Percentiles rank a stretch among this genome's conserved stretches.
Evolutionary conservation across 2,329 filamentous ascomycete genomes (phyloP).

Genomic region (Lasiodiplodia theobromae): DNA sequence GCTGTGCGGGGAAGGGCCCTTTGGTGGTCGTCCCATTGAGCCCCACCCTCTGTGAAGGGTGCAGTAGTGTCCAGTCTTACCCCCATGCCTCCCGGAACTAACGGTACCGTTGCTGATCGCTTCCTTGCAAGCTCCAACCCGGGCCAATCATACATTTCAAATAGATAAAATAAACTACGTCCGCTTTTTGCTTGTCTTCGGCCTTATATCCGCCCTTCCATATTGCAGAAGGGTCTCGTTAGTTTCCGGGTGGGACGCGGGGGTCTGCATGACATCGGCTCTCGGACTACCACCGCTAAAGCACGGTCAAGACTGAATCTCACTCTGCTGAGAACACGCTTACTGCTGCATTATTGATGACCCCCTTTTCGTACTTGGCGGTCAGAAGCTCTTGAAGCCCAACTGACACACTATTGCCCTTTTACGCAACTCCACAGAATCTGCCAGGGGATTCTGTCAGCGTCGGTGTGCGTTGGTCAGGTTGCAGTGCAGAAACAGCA

Average conservation of each 20-base stretch:
- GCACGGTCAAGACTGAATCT: no score
- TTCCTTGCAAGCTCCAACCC: not conserved
- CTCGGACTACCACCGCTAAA: no score
- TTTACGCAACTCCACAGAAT: not conserved
- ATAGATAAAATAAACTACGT: not conserved
- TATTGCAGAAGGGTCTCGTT: not conserved
- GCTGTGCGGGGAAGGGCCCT: not conserved
- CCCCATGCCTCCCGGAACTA: not conserved
- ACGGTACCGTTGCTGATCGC: not conserved
- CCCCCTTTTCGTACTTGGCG: not conserved
- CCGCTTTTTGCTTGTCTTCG: not conserved
- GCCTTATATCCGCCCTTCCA: not conserved
- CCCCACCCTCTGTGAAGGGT: not conserved
- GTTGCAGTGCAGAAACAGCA: not conserved
- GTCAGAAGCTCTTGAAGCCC: not conserved
- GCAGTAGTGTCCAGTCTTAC: not conserved
- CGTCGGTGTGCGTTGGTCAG: not conserved
- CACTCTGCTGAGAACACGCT: not conserved
- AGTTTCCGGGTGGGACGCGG: not conserved
- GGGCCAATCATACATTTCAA: not conserved
- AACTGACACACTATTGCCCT: not conserved
- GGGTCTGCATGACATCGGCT: not conserved
- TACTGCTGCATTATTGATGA: not conserved
- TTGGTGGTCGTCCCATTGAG: not conserved
- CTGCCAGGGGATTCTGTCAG: no score